Percentiles rank a stretch among this genome's conserved stretches.
Evolutionary conservation across 495 filamentous ascomycete genomes (phyloP).

Genomic region (Letharia columbiana): DNA sequence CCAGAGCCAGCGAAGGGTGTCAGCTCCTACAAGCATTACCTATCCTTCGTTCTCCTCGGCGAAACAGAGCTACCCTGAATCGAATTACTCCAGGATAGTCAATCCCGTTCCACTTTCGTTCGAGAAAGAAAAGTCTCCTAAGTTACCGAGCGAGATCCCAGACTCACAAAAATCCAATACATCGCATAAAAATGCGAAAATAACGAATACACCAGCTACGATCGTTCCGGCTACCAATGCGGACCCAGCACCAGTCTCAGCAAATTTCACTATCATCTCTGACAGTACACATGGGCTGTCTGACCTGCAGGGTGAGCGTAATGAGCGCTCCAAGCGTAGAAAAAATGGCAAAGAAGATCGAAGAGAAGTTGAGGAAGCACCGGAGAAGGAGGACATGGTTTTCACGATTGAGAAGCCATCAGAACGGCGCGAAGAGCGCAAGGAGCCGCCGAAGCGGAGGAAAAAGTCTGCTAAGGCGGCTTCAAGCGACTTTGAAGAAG

Average conservation of each 20-base stretch:
- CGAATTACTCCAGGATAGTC: not conserved
- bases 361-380: not conserved
- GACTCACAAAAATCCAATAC: slow-evolving; percentile 10
- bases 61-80: not conserved
- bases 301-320: not conserved
- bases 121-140: not conserved
- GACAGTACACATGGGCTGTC: not conserved
- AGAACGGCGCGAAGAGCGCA: not conserved
- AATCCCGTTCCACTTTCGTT: not conserved
- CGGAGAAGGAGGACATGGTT: not conserved
- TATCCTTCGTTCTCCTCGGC: not conserved
- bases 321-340: not conserved
- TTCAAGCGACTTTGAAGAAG: not conserved
- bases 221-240: not conserved
- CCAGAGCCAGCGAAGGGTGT: slow-evolving; percentile 13
- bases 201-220: too few relatives aligned
- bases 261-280: not conserved
- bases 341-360: not conserved
- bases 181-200: not conserved
- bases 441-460: not conserved
- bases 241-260: not conserved
- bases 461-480: not conserved
- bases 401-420: not conserved
- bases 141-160: slow-evolving; percentile 10
- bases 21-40: slow-evolving; percentile 1